Base-by-base conservation (phyloP, 2,329 filamentous ascomycete species). In the Exophiala sideris region DNA sequence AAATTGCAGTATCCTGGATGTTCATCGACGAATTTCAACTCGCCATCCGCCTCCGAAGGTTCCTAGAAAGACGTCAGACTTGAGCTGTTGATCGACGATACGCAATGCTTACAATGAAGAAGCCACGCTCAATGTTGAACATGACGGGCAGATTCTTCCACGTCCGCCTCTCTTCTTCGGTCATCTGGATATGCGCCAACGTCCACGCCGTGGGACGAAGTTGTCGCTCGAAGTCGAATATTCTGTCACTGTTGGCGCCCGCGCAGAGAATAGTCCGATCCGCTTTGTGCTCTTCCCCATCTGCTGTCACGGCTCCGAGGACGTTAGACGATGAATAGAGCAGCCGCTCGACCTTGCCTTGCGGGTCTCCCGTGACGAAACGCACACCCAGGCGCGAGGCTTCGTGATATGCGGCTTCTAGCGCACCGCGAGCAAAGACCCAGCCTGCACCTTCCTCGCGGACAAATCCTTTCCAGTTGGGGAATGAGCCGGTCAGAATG, bases 1-100 rank as follows among this genome's bases (percentile, higher is more conserved):
- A 72, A 76, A 52, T 81, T 80, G 50, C 73, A 76, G 56, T 81
- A 82, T 4, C 79, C 79, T 0, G 79, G 79, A 53, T 81, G 79
- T 58, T 82, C 79, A 57, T 82, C 79, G 40, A 68, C 69, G 36
- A 70, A 65, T 54, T 70, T 71, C 2, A 71, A 63, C 53, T 68
- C 48, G 67, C 68, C 58, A 69, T 65, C 65, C 8, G 70, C 65
- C 36, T 66, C 64, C 61, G 80, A 47, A 69, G 71, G 46, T 52
- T 78, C 75, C 63, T 44, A 14, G 8, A 12, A 8, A 2, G 21
- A 29, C 4, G 29, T 8, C 3, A 44, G 24, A 8, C 5, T 5
- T 5, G 5, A 29, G 24, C 7, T 29, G 1, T 29, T 14, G 41
- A 14, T 12, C 8, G 14, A 14, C 20, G n/a, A 32, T 10, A 20